Evolutionary conservation across 805 yeast species (phyloP), one percentile per base, ranked within the genome.

Genomic region (Teunomyces atbi): DNA sequence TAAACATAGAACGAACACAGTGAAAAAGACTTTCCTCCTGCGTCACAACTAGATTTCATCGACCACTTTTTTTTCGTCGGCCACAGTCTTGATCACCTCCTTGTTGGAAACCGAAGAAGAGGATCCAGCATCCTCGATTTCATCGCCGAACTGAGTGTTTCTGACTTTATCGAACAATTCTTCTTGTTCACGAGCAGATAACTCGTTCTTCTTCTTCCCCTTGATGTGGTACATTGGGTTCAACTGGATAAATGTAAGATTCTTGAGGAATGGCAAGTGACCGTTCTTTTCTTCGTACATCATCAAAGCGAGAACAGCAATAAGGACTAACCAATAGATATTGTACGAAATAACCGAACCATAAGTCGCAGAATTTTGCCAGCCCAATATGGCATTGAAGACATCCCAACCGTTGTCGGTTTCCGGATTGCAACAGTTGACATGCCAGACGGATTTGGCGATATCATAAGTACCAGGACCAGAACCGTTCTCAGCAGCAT

Each of bases 191-290:
- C 61, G 78, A 30, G 65, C 63, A 23, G 80, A 60, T 59, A 84
- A 60, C 53, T 81, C 82, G 48, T 75, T 56, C 68, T 82, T 79
- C 74, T 83, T 78, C 77, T 83, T 82, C 56, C 76, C 76, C 73
- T 83, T 86, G 52, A 86, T 65, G 73, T 82, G 77, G 68, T 83
- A 84, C 77, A 82, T 74, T 67, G 92, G 95, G 69, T 83, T 85
- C 67, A 86, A 83, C 57, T 58, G 64, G 62, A 56, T 76, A 40
- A 54, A 42, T 5, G 56, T 55, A 18, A 57, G 30, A 40, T 37
- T 46, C 52, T 49, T 52, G 48, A 42, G 20, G 45, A 53, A 52
- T 12, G 63, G 63, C 54, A 60, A 57, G 53, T 59, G 64, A 29
- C 64, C 64, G 42, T 37, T 42, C 45, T 50, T 58, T 50, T 60